Conservation (phyloP, 1,139 yeast species). For the Debaryomycetaceae sp. region DNA sequence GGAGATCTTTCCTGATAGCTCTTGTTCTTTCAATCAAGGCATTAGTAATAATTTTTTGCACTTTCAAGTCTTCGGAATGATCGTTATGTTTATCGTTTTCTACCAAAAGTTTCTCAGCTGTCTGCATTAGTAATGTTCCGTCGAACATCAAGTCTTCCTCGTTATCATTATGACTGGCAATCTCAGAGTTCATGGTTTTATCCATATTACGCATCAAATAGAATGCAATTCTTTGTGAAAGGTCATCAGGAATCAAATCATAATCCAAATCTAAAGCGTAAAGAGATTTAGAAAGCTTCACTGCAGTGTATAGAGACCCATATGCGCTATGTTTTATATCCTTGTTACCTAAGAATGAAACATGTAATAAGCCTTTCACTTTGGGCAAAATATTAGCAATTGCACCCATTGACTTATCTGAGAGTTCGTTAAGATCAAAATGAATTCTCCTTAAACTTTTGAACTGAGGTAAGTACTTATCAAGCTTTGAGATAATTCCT, state of each 20-base stretch:
- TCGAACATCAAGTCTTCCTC: conserved; percentile 48
- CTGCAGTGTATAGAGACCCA: conserved; percentile 69
- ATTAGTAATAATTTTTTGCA: conserved; percentile 38
- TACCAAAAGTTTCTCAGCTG: conserved; percentile 58
- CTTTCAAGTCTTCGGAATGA: conserved; percentile 34
- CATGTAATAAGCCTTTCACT: conserved; percentile 68
- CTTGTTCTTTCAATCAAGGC: conserved; percentile 43
- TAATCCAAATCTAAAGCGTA: conserved; percentile 73
- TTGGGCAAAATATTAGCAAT: conserved; percentile 69
- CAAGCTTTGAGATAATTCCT: conserved; percentile 56
- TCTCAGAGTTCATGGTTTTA: conserved; percentile 44
- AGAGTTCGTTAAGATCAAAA: conserved; percentile 68
- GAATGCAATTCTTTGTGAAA: conserved; percentile 75
- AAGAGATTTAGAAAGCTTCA: conserved; percentile 60
- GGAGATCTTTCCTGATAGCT: conserved; percentile 40
- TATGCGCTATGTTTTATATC: conserved; percentile 56
- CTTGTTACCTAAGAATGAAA: conserved; percentile 67
- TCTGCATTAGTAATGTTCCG: conserved; percentile 54
- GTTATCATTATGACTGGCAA: conserved; percentile 25
- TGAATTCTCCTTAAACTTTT: conserved; percentile 69
- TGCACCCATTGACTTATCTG: conserved; percentile 60
- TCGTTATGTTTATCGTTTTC: conserved; percentile 32
- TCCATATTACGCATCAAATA: conserved; percentile 85
- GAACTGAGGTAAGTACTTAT: conserved; percentile 62
- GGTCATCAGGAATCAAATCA: conserved; percentile 62